Base-by-base conservation (phyloP, 176 grass and related monocot species). In the Secale cereale region DNA sequence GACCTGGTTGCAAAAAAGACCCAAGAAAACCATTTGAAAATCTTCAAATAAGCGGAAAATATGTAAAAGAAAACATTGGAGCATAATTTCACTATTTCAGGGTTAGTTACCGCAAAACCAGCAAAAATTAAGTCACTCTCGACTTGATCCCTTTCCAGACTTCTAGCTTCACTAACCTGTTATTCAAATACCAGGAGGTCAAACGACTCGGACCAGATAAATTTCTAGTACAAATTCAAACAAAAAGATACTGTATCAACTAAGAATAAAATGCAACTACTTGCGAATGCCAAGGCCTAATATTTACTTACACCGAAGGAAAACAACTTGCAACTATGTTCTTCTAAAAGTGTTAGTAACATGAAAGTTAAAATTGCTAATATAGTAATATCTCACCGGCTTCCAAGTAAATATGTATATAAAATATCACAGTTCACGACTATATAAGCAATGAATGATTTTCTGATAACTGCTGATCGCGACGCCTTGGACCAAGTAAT, bases 111-210 rank as follows among this genome's bases (percentile, higher is more conserved):
- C 60, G 93, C 91, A 92, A 99, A 99, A 91, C 93, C 93, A 94
- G 93, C 91, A 91, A 96, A 99, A 65, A 88, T 88, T 76, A 99
- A 85, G 48, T 86, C 91, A 77, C 74, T 90, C 80, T 99, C 97
- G 43, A 96, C 93, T 63, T 86, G 70, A 85, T 94, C 97, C 86
- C 97, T 96, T 62, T 99, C 97, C 85, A 99, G 68, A 86, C 65
- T 91, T 85, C 97, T 99, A 86, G 91, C 97, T 86, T 99, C 97
- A 86, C 86, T 99, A 63, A 99, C 97, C 97, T 99, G 88, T 84
- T 83, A 78, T 64, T 57, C n/a, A 88, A 87, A 88, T 3, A 65
- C 60, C 54, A 78, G 70, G 27, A 74, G 17, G 61, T 78, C 65
- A 65, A 76, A 86, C 27, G 39, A 71, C 19, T 84, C 19, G 7